Evolutionary conservation across 75 land plant genomes (phyloP), one percentile per base, ranked within the genome.

Genomic region (Sequoia sempervirens): DNA sequence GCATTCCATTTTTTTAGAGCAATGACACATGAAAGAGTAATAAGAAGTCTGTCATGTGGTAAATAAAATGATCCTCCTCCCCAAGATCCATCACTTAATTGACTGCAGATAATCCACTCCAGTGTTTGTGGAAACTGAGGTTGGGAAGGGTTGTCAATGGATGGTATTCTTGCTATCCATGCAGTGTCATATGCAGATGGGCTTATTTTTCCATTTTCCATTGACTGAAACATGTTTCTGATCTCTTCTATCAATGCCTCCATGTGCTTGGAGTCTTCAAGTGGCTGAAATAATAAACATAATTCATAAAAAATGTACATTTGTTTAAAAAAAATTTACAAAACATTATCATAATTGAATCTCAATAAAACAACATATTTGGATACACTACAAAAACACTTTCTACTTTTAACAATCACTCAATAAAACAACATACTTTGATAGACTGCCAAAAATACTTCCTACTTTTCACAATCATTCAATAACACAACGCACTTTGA

Each of bases 71-170:
- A 34, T 4, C 36, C 75, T 13, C 32, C 36, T 32, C 75, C 75
- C 75, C 40, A 36, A 10, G 40, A 73, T 32, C 40, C 75, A 73
- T 73, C 75, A 0, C 1, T 34, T 73, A 73, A 73, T 34, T 73
- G 75, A 34, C 36, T 73, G 4, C 12, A 7, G 17, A 13, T 2
- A 73, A 73, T 36, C 75, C 75, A 46, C 1, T 46, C 13, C 34
- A 74, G 17, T 17, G 76, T 74, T 38, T 74, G 43, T 23, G 90
- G 90, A 58, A 88, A 88, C 53, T 88, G 81, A n/a, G 90, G 90
- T 4, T 70, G 47, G n/a, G 26, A 30, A 15, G 40, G 32, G 43
- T 13, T 32, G 13, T 74, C 30, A 41, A 43, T 26, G 45, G 85
- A 28, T 26, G 84, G 84, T 26, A 82, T 80, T 61, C 83, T 50